Base-by-base conservation (phyloP, 2,329 filamentous ascomycete genomes). In the Talaromyces sp. region DNA sequence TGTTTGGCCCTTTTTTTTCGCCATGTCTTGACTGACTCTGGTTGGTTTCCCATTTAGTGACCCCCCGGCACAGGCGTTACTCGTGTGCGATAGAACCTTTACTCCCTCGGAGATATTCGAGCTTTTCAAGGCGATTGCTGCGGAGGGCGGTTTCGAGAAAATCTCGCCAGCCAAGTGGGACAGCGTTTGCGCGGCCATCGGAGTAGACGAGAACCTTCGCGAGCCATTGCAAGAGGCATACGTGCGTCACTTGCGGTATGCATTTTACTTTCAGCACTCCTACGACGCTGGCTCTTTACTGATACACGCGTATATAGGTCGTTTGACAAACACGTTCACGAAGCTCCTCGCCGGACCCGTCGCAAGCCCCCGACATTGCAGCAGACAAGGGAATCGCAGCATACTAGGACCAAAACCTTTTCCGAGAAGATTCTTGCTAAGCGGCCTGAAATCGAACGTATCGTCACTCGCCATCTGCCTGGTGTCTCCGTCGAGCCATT, bases 361-460 rank as follows among this genome's bases (percentile, higher is more conserved):
- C 49, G 8, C 49, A 27, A 27, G 49, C 17, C 35, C 14, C 35
- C 4, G 35, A 5, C 35, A 9, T n/a, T 17, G 35, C 35, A n/a
- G 35, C 1, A 38, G n/a, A 35, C 32, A 6, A n/a, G 17, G 14
- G 26, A 3, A 27, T 6, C 26, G 35, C 35, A n/a, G 35, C 5
- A 38, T 38, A 38, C 35, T n/a, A 38, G 17, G 14, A n/a, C 35
- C 35, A n/a, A n/a, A 2, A 38, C 13, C 49, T n/a, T 29, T 11
- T 29, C 8, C n/a, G 55, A 58, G 9, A 61, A 26, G 32, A 51
- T 61, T 17, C 56, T 55, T 27, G 41, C 6, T n/a, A 32, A 35
- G 41, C 53, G 41, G 10, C 10, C 13, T 31, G 41, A 46, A 24
- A 35, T 61, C 27, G 35, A 55, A 55, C 17, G 21, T 17, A 14